Base-by-base conservation (phyloP, 2,329 filamentous ascomycete species). In the Lachnellula arida region DNA sequence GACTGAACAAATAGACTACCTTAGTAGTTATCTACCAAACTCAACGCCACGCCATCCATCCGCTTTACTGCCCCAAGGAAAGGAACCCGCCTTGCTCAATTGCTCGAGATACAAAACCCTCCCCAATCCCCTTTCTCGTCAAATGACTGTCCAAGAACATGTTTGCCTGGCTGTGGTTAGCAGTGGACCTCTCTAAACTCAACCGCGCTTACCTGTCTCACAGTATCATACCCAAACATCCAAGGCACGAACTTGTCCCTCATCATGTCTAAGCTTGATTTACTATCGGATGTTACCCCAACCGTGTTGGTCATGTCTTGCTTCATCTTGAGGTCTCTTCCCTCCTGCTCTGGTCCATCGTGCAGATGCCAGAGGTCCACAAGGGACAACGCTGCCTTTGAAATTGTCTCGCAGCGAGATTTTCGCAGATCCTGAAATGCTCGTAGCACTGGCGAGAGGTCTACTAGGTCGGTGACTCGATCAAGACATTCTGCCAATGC, bases 171-270 rank as follows among this genome's bases (percentile, higher is more conserved):
- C 28, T 9, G 28, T 32, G 28, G 28, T 32, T 32, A 32, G 8
- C 28, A 46, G 44, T 15, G 44, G 22, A 12, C 39, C 39, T n/a
- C 6, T 42, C 14, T 9, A 5, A 11, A 4, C 39, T 42, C 19
- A 42, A 35, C 40, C 28, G 9, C 8, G 28, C 14, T 53, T 39
- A 78, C 79, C 63, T 84, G 81, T 32, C 72, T 71, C 50, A 76
- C 75, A 1, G 81, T 81, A 66, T 86, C 80, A 56, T 86, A 86
- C 0, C 82, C 81, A 58, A 81, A 86, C 39, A 87, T 58, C 79
- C 81, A 86, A 0, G 79, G 77, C 66, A 86, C 82, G 0, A 83
- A 76, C 34, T 79, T 71, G 0, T 81, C 81, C 85, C 2, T n/a
- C n/a, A n/a, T 25, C 23, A 12, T 15, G 6, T 15, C 9, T 2